These are phyloP conservation scores for Psilocybe mexicana DNA, from an alignment of 1,284 basidiomycete genomes.

Conservation along the genomic window DNA sequence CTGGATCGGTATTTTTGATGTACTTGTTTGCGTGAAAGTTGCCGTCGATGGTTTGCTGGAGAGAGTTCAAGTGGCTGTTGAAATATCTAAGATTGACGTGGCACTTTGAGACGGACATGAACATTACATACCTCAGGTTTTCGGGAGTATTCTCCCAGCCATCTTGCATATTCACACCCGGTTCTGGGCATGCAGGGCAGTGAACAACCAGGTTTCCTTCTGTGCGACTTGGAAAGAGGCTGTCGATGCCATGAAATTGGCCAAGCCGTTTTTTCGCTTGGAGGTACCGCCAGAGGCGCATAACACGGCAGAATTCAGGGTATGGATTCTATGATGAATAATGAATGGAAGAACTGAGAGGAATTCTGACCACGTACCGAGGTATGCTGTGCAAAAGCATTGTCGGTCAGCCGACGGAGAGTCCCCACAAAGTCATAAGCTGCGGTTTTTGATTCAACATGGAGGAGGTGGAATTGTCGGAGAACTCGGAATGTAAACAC, in stretches of 20 bases:
- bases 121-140: not conserved
- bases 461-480: conserved; percentile 8
- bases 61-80: conserved; percentile 25
- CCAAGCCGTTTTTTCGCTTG: conserved; percentile 23
- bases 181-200: conserved; percentile 29
- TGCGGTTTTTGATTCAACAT: conserved; percentile 11
- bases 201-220: conserved; percentile 19
- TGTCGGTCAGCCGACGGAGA: conserved; percentile 12
- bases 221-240: conserved; percentile 17
- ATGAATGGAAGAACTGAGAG: conserved; percentile 5
- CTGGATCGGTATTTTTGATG: conserved; percentile 25
- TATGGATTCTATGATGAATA: not conserved
- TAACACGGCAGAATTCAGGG: not conserved
- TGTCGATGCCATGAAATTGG: conserved; percentile 28
- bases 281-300: conserved; percentile 24
- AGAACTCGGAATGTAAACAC: conserved; percentile 3
- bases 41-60: conserved; percentile 23
- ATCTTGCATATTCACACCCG: conserved; percentile 22
- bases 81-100: too few relatives aligned
- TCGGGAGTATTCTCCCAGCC: conserved; percentile 12
- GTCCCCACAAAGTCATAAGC: conserved; percentile 12
- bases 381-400: conserved; percentile 5
- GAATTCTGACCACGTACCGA: conserved; percentile 12
- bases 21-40: conserved; percentile 28
- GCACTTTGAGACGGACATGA: too few relatives aligned